These are phyloP conservation scores for Bassia scoparia DNA, from an alignment of 148 eudicot species.

Conservation along the genomic window DNA sequence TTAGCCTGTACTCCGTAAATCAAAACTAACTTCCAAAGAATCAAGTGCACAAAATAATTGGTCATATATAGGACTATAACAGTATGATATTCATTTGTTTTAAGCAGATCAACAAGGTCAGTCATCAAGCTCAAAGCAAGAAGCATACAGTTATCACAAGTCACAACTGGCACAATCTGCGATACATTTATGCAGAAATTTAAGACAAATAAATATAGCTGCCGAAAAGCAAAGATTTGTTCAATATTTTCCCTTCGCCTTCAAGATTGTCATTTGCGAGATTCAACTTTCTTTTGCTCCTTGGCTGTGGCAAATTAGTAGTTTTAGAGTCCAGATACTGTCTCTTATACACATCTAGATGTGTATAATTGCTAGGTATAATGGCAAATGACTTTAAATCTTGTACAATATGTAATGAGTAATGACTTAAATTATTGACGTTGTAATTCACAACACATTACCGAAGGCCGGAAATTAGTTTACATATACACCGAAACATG, in stretches of 20 bases:
- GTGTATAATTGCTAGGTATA: too few species aligned
- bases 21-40: neutral
- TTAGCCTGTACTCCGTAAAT: too few species aligned
- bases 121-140: slow-evolving; percentile 3
- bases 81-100: slow-evolving; percentile 6
- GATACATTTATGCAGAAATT: slow-evolving; percentile 5
- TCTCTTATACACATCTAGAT: too few species aligned
- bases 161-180: slow-evolving; percentile 11
- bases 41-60: neutral
- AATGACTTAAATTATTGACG: too few species aligned
- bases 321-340: neutral
- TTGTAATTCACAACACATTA: too few species aligned
- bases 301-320: slow-evolving; percentile 53
- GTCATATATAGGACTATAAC: neutral
- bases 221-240: neutral
- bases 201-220: slow-evolving; percentile 6
- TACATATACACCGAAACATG: too few species aligned
- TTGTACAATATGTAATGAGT: too few species aligned
- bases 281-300: slow-evolving; percentile 87
- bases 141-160: neutral
- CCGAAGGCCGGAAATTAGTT: too few species aligned
- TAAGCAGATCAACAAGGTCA: slow-evolving; percentile 17
- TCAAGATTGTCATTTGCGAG: slow-evolving; percentile 52
- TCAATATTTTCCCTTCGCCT: neutral
- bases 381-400: too few species aligned